Base-by-base conservation (phyloP, 2,329 filamentous ascomycete species). In the Cyclaneusma minus region DNA sequence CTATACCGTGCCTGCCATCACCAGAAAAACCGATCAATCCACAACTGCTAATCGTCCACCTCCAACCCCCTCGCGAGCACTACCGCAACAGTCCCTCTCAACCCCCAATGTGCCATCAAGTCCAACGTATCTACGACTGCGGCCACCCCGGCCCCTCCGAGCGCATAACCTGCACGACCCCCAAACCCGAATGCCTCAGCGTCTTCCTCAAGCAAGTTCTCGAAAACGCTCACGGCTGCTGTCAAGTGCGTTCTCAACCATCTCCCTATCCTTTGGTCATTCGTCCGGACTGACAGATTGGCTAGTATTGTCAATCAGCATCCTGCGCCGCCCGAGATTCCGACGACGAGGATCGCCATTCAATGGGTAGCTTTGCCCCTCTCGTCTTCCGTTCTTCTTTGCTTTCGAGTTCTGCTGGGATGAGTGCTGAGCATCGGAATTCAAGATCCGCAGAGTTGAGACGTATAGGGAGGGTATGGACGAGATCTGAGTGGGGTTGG, bases 121-220 rank as follows among this genome's bases (percentile, higher is more conserved):
- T 43, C 29, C 38, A 37, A 9, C 30, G 34, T 24, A 26, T 45
- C 10, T 44, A 38, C 25, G 34, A 38, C 7, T 44, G 42, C 16
- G 38, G 36, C 8, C 43, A 44, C 29, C 35, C 30, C 7, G 37
- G 28, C 22, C 12, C 25, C 7, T 34, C 36, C 3, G 31, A 33
- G 25, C 24, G 25, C 9, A 24, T 42, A 11, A 25, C 16, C 17
- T 44, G 41, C 29, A 32, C 31, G 7, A 31, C 31, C 4, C 34
- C 34, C 13, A 34, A 29, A 12, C 26, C 16, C 9, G 20, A 36
- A 20, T 44, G 41, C 21, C 31, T 35, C 15, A 33, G 29, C 10
- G 27, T 40, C 2, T 45, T 44, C 29, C 22, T 44, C 14, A 38
- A 34, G 25, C 37, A 37, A 27, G 40, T 39, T n/a, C 22, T 44